Conservation (phyloP, 352 stramenopile genomes). For the Phytophthora europaea region DNA sequence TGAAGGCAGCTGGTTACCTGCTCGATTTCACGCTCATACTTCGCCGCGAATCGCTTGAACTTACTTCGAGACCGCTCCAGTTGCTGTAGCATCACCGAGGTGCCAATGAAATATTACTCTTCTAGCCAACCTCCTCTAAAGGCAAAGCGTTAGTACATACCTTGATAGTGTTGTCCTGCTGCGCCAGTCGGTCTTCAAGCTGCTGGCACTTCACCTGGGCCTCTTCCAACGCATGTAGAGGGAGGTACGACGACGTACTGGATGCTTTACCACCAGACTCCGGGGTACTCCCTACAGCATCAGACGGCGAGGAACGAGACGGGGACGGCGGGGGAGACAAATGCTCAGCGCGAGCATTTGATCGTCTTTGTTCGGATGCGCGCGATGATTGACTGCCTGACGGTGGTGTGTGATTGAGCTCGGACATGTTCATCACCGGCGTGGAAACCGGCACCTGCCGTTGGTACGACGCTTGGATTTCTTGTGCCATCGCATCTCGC, state of each 20-base stretch:
- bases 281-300: constrained; percentile 33
- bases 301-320: constrained; percentile 33
- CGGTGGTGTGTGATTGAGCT: constrained; percentile 57
- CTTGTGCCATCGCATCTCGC: constrained; percentile 75
- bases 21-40: constrained; percentile 88
- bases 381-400: constrained; percentile 20
- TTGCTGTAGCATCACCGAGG: constrained; percentile 51
- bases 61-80: constrained; percentile 87
- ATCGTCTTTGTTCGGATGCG: constrained; percentile 7
- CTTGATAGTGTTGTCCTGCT: constrained; percentile 87
- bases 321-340: constrained; percentile 24
- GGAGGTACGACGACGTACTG: constrained; percentile 66
- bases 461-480: constrained; percentile 73
- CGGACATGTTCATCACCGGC: constrained; percentile 71
- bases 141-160: constrained; percentile 40
- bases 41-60: constrained; percentile 87
- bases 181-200: constrained; percentile 73
- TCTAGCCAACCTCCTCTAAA: not conserved
- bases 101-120: not conserved
- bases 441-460: constrained; percentile 47
- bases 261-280: constrained; percentile 41
- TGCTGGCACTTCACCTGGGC: constrained; percentile 83
- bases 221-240: constrained; percentile 69
- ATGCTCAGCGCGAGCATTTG: constrained; percentile 11
- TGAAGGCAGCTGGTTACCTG: constrained; percentile 42